Evolutionary conservation across 1,284 basidiomycete species (phyloP).

Genomic region (Ceraceosorus guamensis): DNA sequence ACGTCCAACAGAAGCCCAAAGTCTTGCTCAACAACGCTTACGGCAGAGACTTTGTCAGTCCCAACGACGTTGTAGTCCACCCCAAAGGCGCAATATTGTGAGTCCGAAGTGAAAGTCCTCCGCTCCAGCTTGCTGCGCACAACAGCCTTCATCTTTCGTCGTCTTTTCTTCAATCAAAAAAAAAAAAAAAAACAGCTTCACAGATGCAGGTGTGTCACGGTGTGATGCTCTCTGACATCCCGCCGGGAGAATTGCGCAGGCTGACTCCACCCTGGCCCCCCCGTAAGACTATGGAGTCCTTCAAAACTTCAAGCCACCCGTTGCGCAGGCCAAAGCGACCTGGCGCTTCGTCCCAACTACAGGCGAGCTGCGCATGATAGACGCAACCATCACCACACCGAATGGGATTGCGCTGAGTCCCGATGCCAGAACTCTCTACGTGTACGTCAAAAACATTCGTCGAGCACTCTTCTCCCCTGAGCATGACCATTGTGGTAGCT

Average conservation of each 20-base stretch:
- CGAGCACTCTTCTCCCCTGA: slow-evolving; percentile 28
- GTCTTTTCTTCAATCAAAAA: no score
- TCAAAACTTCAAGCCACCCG: neutral
- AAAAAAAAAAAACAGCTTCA: slow-evolving; percentile 55
- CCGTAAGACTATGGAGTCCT: slow-evolving; percentile 44
- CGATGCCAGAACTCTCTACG: slow-evolving; percentile 62
- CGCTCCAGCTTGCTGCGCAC: no score
- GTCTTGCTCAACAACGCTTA: slow-evolving; percentile 55
- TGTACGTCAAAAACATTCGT: slow-evolving; percentile 55
- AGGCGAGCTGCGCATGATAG: slow-evolving; percentile 61
- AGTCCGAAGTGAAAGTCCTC: no score
- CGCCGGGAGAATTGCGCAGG: no score
- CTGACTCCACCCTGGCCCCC: slow-evolving; percentile 14
- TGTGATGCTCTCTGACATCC: no score
- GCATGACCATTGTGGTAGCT: no score
- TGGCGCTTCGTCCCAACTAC: slow-evolving; percentile 43
- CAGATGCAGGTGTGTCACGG: slow-evolving; percentile 52
- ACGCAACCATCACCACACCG: slow-evolving; percentile 58
- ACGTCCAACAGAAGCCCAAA: neutral
- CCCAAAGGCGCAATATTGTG: slow-evolving; percentile 57
- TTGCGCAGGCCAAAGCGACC: neutral
- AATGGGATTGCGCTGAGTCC: slow-evolving; percentile 65
- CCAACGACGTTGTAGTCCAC: slow-evolving; percentile 70
- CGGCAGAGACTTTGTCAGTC: slow-evolving; percentile 70
- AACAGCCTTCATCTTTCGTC: no score